Base-by-base conservation (phyloP, 2,329 filamentous ascomycete genomes). In the Pestalotiopsis sp. region DNA sequence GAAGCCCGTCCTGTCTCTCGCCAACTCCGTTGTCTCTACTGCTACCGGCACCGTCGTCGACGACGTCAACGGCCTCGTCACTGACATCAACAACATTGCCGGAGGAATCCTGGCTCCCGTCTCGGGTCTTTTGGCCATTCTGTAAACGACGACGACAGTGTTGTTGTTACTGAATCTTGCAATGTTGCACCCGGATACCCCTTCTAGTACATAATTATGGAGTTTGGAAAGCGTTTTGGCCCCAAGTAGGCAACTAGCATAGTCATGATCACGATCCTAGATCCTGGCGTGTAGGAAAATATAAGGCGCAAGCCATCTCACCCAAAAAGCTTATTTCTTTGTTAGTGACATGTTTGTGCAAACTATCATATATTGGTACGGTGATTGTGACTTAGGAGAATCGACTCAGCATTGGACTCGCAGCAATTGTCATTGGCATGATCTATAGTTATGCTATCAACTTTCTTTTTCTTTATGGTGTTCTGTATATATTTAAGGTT, bases 1-100 rank as follows among this genome's bases (percentile, higher is more conserved):
- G 63, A 72, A 71, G 63, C 74, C 72, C 49, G 58, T 78, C 68
- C 36, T 76, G 62, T 64, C n/a, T 45, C 75, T 76, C 66, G 71
- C 72, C 41, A 56, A 67, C 3, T 63, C 70, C 31, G 72, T 72
- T 45, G 72, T 76, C 60, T 70, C 68, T 38, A 59, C 62, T 49
- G 63, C 69, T 14, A 71, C 70, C 36, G 70, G 67, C 45, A 64
- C 69, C 52, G 60, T 76, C 41, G 70, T 70, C 64, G 20, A 39
- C n/a, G 68, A 75, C 66, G 72, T 74, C 66, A 69, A 69, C 59
- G 58, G 65, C 45, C 66, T 73, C 9, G 64, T 77, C 20, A 62
- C 69, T 41, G 58, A 71, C 58, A 41, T 73, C 49, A 56, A 74
- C 67, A 61, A 58, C n/a, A 49, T 74, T 12, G 36, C 52, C 25